These are phyloP conservation scores for Colletotrichum costaricense DNA, from an alignment of 2,329 filamentous ascomycete species.

Conservation along the genomic window DNA sequence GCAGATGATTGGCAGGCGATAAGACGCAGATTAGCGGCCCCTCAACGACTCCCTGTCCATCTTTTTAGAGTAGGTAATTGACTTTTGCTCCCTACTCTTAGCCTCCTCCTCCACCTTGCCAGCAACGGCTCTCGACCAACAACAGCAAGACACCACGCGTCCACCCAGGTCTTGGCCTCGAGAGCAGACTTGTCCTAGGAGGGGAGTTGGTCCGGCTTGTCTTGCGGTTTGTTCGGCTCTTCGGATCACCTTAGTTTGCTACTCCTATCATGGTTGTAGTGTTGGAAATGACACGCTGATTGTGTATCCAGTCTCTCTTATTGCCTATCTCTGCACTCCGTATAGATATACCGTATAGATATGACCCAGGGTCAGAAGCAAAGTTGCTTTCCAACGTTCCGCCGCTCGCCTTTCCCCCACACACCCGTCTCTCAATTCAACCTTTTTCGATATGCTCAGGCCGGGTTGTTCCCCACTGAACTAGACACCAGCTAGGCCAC, in stretches of 20 bases:
- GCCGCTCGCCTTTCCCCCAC: not conserved
- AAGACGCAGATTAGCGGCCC: conserved; percentile 27
- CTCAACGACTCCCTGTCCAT: conserved; percentile 3
- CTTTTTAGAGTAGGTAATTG: not conserved
- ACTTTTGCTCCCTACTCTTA: not conserved
- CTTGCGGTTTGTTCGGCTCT: not conserved
- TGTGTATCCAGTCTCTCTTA: not conserved
- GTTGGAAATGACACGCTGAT: not conserved
- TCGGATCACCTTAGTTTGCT: not conserved
- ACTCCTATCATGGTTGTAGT: conserved; percentile 5
- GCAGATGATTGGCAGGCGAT: conserved; percentile 34
- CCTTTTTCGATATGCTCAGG: not conserved
- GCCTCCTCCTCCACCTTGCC: conserved; percentile 17
- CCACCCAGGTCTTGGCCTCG: not conserved
- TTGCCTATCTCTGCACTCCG: not conserved
- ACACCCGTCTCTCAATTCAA: not conserved
- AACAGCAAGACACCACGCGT: conserved; percentile 28
- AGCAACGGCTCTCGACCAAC: conserved; percentile 10
- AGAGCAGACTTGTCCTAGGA: not conserved
- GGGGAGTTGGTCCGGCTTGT: conserved; percentile 17
- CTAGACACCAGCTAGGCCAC: conserved; percentile 30
- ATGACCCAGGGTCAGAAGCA: not conserved
- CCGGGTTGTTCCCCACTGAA: conserved; percentile 12
- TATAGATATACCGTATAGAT: not conserved
- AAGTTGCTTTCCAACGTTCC: conserved; percentile 8